Evolutionary conservation across 1,139 yeast genomes (phyloP).

Genomic region (Saccharomyces pastorianus): DNA sequence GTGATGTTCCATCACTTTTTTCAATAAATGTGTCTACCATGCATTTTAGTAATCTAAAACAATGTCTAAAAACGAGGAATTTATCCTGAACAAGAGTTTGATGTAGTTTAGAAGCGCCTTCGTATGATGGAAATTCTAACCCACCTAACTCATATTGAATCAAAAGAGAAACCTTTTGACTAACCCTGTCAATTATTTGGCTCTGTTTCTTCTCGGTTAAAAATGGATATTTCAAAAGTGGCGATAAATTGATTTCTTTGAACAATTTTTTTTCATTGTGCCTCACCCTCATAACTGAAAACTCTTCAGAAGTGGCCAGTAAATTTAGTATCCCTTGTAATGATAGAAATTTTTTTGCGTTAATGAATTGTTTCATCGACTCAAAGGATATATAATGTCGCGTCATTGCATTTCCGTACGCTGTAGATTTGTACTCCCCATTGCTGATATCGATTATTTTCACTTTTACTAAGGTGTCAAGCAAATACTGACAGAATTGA

Average conservation of each 20-base stretch:
- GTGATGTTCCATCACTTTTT: slow-evolving; percentile 36
- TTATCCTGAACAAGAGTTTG: slow-evolving; percentile 39
- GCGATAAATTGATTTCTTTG: slow-evolving; percentile 36
- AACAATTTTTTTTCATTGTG: slow-evolving; percentile 39
- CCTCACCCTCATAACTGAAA: slow-evolving; percentile 35
- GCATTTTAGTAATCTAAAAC: slow-evolving; percentile 37
- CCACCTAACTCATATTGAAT: slow-evolving; percentile 45
- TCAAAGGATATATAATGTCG: slow-evolving; percentile 39
- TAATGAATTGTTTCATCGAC: slow-evolving; percentile 36
- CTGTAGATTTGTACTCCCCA: slow-evolving; percentile 29
- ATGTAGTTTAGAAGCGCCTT: slow-evolving; percentile 35
- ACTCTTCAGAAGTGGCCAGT: slow-evolving; percentile 36
- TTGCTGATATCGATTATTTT: slow-evolving; percentile 25
- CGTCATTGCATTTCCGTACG: slow-evolving; percentile 41
- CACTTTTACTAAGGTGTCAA: slow-evolving; percentile 29
- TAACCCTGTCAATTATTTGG: slow-evolving; percentile 20
- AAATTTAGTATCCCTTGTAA: slow-evolving; percentile 28
- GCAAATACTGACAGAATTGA: slow-evolving; percentile 30
- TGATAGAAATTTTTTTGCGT: slow-evolving; percentile 10
- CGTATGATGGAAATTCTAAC: slow-evolving; percentile 37
- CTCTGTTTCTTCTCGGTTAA: slow-evolving; percentile 22
- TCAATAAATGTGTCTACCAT: slow-evolving; percentile 38
- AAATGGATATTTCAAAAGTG: slow-evolving; percentile 33
- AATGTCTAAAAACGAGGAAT: slow-evolving; percentile 34
- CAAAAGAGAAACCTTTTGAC: slow-evolving; percentile 35